These are phyloP conservation scores for Camelina neglecta DNA, from an alignment of 345 rosid species.

Conservation along the genomic window DNA sequence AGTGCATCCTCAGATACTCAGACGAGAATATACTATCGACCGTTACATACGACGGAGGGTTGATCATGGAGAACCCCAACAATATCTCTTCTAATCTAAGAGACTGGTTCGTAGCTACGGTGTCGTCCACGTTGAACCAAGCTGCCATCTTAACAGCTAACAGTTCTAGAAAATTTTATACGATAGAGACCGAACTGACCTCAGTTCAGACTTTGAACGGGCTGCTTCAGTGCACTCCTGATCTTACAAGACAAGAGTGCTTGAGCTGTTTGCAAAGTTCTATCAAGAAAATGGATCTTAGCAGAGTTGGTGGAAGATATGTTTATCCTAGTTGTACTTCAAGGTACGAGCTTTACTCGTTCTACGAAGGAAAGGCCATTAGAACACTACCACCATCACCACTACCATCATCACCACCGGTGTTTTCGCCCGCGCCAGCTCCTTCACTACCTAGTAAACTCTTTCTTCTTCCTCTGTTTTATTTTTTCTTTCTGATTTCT, in stretches of 20 bases:
- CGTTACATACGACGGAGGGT: background rate
- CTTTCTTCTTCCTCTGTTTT: slow-evolving; percentile 15
- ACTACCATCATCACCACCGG: background rate
- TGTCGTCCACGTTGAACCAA: slow-evolving; percentile 14
- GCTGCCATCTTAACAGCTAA: background rate
- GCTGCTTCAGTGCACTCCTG: slow-evolving; percentile 60
- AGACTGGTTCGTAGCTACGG: slow-evolving; percentile 9
- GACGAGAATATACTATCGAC: slow-evolving; percentile 19
- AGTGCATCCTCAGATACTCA: slow-evolving; percentile 52
- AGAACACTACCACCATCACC: background rate
- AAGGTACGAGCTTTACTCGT: slow-evolving; percentile 45
- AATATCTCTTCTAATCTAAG: background rate
- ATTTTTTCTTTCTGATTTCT: background rate
- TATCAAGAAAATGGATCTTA: background rate
- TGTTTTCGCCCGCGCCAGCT: background rate
- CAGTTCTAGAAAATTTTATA: slow-evolving; percentile 44
- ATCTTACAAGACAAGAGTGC: slow-evolving; percentile 42
- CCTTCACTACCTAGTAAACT: slow-evolving; percentile 14
- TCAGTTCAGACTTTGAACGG: slow-evolving; percentile 30
- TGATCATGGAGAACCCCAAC: background rate
- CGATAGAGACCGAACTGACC: background rate
- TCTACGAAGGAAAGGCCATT: slow-evolving; percentile 35
- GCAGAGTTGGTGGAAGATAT: slow-evolving; percentile 42
- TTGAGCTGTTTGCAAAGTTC: slow-evolving; percentile 32
- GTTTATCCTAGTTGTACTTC: slow-evolving; percentile 48